Evolutionary conservation across 2,329 filamentous ascomycete genomes (phyloP).

Genomic region (Verruconis gallopava): DNA sequence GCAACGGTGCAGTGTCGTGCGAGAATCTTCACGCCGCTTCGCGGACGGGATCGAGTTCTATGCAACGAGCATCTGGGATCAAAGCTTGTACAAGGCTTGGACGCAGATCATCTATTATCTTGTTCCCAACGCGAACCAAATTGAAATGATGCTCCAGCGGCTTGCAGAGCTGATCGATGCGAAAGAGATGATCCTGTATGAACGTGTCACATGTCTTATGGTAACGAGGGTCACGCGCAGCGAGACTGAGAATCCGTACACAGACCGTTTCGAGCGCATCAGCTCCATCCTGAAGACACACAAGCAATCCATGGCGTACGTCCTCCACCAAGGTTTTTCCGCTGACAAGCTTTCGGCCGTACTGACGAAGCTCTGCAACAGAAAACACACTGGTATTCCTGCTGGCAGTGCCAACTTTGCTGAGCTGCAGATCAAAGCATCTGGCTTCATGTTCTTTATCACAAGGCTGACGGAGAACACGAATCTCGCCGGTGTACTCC

Average conservation of each 20-base stretch:
- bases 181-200: constrained; percentile 87
- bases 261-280: constrained; percentile 86
- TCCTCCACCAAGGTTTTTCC: constrained; percentile 23
- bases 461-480: constrained; percentile 96
- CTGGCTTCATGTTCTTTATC: constrained; percentile 83
- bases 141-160: constrained; percentile 72
- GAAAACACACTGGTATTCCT: constrained; percentile 66
- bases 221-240: constrained; percentile 82
- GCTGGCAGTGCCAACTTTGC: constrained; percentile 70
- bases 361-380: constrained; percentile 36
- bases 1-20: constrained; percentile 65
- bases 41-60: constrained; percentile 62
- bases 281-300: constrained; percentile 98
- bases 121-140: constrained; percentile 82
- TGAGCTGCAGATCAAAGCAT: constrained; percentile 67
- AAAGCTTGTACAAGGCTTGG: constrained; percentile 96
- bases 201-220: constrained; percentile 88
- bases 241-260: constrained; percentile 70
- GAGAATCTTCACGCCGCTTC: constrained; percentile 59
- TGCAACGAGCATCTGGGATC: constrained; percentile 96
- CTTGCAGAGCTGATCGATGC: constrained; percentile 80
- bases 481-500: constrained; percentile 83
- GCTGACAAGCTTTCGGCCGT: background rate
- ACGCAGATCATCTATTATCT: constrained; percentile 95
- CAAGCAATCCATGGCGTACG: constrained; percentile 59